Percentiles rank a stretch among this genome's conserved stretches.
Conservation (phyloP, 1,284 basidiomycete species). For the Singerocomus rubriflavus region DNA sequence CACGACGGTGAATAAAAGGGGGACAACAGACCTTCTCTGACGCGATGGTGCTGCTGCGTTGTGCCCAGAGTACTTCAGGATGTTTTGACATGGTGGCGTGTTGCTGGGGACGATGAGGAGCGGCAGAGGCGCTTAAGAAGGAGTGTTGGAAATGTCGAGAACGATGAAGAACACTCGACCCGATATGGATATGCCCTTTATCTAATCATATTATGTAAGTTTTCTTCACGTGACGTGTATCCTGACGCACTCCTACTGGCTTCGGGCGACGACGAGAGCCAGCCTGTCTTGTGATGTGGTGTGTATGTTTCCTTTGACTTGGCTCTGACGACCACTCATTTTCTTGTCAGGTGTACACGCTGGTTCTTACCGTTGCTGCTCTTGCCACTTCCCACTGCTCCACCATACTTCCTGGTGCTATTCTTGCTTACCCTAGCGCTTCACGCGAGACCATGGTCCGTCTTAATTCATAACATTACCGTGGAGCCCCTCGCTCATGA, state of each 20-base stretch:
- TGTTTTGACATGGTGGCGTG: constrained; percentile 51
- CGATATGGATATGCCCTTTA: constrained; percentile 14
- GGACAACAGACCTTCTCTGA: constrained; percentile 59
- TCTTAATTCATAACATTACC: constrained; percentile 8
- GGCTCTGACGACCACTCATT: not conserved
- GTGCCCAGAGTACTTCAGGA: constrained; percentile 90
- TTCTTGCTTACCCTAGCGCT: constrained; percentile 72
- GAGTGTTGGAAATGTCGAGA: constrained; percentile 35
- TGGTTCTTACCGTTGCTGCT: constrained; percentile 78
- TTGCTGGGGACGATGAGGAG: constrained; percentile 9
- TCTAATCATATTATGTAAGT: constrained; percentile 20
- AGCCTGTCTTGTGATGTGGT: constrained; percentile 20
- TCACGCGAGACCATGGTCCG: constrained; percentile 77
- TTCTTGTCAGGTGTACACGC: constrained; percentile 62
- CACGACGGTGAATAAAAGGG: not conserved
- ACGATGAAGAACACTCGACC: constrained; percentile 35
- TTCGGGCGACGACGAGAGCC: not conserved
- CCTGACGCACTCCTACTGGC: not conserved
- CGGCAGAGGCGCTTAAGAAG: constrained; percentile 6
- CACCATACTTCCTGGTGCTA: constrained; percentile 70
- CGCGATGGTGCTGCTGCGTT: constrained; percentile 69
- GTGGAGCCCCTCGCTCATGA: constrained; percentile 9
- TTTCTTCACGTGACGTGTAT: constrained; percentile 36
- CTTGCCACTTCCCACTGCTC: constrained; percentile 72
- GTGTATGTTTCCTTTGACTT: constrained; percentile 5